These are phyloP conservation scores for Mortierella alpina DNA, from an alignment of 192 early-diverging fungal genomes.

Conservation along the genomic window DNA sequence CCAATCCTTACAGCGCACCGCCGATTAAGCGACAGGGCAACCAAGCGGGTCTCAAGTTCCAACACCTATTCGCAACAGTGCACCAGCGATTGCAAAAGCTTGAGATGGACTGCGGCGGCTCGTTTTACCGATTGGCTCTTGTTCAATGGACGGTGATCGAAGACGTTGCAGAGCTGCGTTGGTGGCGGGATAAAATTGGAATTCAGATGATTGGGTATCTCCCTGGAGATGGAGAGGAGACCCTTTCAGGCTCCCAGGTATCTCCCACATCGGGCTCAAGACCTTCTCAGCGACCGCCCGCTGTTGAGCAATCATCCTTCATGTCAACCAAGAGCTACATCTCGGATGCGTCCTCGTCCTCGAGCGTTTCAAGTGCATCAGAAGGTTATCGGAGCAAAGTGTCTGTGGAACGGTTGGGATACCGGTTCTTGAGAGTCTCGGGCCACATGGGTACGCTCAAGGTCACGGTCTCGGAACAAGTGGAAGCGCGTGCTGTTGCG, in stretches of 20 bases:
- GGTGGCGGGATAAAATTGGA: conserved; percentile 53
- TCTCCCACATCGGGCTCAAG: too few relatives aligned
- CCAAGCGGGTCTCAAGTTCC: conserved; percentile 51
- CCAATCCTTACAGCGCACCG: conserved; percentile 20
- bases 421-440: conserved; percentile 51
- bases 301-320: conserved; percentile 19
- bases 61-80: conserved; percentile 45
- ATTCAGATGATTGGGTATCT: conserved; percentile 52
- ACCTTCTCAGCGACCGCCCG: too few relatives aligned
- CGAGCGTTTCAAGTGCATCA: background rate
- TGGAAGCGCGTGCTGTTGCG: conserved; percentile 44
- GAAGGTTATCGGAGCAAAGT: conserved; percentile 16
- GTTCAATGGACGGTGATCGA: conserved; percentile 54
- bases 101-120: conserved; percentile 33
- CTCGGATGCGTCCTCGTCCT: conserved; percentile 36
- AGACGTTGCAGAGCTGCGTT: conserved; percentile 39
- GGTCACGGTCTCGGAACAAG: conserved; percentile 50
- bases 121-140: conserved; percentile 31
- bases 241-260: too few relatives aligned
- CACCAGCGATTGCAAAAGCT: conserved; percentile 50
- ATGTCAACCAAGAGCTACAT: conserved; percentile 27
- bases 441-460: conserved; percentile 49
- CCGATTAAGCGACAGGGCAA: conserved; percentile 43
- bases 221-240: conserved; percentile 16
- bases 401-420: conserved; percentile 44